Evolutionary conservation across 768 basidiomycete species (phyloP).

Genomic region (Lactarius vividus): DNA sequence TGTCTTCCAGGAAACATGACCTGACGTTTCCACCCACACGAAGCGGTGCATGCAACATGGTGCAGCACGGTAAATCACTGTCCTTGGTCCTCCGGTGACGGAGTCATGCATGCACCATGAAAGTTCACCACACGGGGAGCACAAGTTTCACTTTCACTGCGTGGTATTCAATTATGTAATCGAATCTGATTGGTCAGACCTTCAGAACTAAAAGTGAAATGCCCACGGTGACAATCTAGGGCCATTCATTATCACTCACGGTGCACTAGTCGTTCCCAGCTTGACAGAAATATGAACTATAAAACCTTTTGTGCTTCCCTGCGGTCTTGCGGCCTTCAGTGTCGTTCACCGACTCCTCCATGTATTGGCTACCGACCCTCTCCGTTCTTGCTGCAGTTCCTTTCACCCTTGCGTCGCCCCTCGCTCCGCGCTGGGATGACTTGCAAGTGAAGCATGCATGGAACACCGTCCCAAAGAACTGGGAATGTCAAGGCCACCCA

Average conservation of each 20-base stretch:
- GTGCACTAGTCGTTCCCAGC: neutral
- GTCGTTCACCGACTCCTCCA: neutral
- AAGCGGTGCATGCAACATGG: neutral
- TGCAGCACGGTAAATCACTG: neutral
- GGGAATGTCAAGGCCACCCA: constrained; percentile 14
- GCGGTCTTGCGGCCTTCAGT: neutral
- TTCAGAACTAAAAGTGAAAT: neutral
- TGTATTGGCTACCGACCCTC: constrained; percentile 9
- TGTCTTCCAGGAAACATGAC: neutral
- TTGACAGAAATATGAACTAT: neutral
- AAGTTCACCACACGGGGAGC: neutral
- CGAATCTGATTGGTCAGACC: neutral
- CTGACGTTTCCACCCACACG: no score
- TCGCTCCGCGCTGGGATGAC: constrained; percentile 19
- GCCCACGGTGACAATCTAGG: no score
- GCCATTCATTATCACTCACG: neutral
- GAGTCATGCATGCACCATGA: no score
- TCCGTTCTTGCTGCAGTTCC: constrained; percentile 7
- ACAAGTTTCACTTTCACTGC: no score
- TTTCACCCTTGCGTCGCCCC: constrained; percentile 11
- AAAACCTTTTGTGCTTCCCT: neutral
- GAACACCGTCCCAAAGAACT: constrained; percentile 11
- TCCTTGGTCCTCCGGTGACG: neutral
- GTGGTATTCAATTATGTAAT: neutral
- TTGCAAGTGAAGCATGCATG: constrained; percentile 23